phyloP scores from a whole-genome alignment of 129 eudicot genomes.

The Gnaphalium uliginosum region DNA sequence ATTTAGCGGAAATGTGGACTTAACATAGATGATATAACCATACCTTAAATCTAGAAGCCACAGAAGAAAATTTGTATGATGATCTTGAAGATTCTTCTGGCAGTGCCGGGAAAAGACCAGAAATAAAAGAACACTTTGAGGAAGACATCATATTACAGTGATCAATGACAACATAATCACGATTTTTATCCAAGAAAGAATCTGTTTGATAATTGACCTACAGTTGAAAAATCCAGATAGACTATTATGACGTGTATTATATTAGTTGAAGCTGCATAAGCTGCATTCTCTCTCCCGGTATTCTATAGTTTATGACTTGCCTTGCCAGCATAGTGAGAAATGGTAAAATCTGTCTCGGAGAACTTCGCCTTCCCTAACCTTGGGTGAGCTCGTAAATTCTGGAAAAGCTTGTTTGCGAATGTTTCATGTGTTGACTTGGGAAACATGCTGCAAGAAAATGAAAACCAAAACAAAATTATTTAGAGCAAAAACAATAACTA shows the following conservation, averaged over 20 bases:
- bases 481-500: constrained; percentile 9
- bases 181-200: constrained; percentile 83
- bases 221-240: constrained; percentile 22
- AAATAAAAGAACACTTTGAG: constrained; percentile 72
- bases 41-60: constrained; percentile 96
- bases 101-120: constrained; percentile 81
- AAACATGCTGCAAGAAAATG: constrained; percentile 77
- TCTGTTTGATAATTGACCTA: constrained; percentile 94
- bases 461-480: constrained; percentile 29
- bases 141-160: constrained; percentile 83
- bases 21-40: constrained; percentile 19
- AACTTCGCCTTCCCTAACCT: constrained; percentile 90
- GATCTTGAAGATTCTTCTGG: constrained; percentile 91
- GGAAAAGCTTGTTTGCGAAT: constrained; percentile 92
- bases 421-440: constrained; percentile 98
- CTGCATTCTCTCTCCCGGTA: constrained; percentile 1
- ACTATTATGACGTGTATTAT: constrained; percentile 17
- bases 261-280: constrained; percentile 14
- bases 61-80: constrained; percentile 94
- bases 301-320: constrained; percentile 40
- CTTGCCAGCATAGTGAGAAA: constrained; percentile 98
- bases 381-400: constrained; percentile 69
- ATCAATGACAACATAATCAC: constrained; percentile 93
- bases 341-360: constrained; percentile 86
- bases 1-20: constrained; percentile 8